phyloP scores from a whole-genome alignment of 257 asterid genomes.

The Petunia secreta region DNA sequence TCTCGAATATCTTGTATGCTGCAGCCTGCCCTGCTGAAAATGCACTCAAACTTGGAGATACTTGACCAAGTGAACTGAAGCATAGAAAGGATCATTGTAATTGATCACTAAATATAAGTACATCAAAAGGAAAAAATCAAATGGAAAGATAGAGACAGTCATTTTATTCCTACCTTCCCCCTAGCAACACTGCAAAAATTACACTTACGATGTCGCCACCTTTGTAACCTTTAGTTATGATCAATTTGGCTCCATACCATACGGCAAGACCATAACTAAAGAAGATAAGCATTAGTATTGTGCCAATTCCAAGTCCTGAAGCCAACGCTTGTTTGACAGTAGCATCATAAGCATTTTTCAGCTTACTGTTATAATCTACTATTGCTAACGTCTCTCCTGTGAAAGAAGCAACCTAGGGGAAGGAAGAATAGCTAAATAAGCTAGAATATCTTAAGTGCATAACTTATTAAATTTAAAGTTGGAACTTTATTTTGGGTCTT shows the following conservation, averaged over 20 bases:
- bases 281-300: conserved; percentile 40
- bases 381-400: conserved; percentile 62
- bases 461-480: background rate
- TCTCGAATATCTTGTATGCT: conserved; percentile 63
- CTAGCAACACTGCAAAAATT: conserved; percentile 60
- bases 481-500: background rate
- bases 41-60: conserved; percentile 57
- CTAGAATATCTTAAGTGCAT: background rate
- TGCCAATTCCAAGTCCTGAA: conserved; percentile 65
- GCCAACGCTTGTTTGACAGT: conserved; percentile 57
- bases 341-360: conserved; percentile 46
- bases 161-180: conserved; percentile 59
- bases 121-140: background rate
- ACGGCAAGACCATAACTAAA: conserved; percentile 59
- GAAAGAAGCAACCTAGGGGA: conserved; percentile 66
- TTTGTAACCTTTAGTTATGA: conserved; percentile 46
- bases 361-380: conserved; percentile 47
- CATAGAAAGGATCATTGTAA: background rate
- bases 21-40: conserved; percentile 74
- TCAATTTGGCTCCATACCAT: conserved; percentile 62
- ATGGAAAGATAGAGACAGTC: background rate
- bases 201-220: conserved; percentile 63
- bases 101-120: background rate
- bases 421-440: background rate
- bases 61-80: conserved; percentile 65